Conservation (phyloP, 768 basidiomycete species). For the Mrakia blollopis region DNA sequence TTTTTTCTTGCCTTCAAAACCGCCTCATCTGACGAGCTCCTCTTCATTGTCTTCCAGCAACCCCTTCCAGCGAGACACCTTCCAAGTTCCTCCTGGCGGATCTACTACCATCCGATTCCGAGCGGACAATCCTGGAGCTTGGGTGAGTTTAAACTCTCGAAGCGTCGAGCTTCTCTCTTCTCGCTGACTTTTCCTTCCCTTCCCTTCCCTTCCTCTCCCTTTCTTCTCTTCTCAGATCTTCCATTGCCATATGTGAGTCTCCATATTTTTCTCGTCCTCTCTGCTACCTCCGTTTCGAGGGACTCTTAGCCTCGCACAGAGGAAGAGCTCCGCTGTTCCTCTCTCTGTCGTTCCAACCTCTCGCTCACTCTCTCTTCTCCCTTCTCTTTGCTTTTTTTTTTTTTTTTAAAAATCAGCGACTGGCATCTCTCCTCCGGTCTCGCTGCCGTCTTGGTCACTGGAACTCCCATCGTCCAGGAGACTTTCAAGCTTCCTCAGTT, state of each 20-base stretch:
- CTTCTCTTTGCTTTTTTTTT: too few relatives aligned
- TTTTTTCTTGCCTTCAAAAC: not conserved
- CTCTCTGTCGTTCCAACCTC: too few relatives aligned
- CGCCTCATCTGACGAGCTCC: not conserved
- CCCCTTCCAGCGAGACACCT: slow-evolving; percentile 86
- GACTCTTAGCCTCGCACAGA: too few relatives aligned
- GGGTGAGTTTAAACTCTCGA: slow-evolving; percentile 45
- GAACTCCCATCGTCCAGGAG: slow-evolving; percentile 66
- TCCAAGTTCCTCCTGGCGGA: slow-evolving; percentile 37
- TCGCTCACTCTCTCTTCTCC: too few relatives aligned
- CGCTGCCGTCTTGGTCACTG: slow-evolving; percentile 76
- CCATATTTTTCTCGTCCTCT: too few relatives aligned
- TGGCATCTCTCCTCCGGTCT: slow-evolving; percentile 54
- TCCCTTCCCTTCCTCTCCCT: too few relatives aligned
- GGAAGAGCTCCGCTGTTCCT: too few relatives aligned
- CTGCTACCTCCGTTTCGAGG: too few relatives aligned
- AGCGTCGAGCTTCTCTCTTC: slow-evolving; percentile 70
- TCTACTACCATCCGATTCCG: slow-evolving; percentile 70
- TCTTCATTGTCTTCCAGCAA: slow-evolving; percentile 47
- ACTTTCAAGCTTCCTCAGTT: slow-evolving; percentile 53
- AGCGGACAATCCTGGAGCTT: slow-evolving; percentile 89
- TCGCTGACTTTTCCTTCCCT: slow-evolving; percentile 39
- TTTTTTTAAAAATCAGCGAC: slow-evolving; percentile 10
- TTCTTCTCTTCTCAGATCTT: slow-evolving; percentile 32
- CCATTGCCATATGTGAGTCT: slow-evolving; percentile 1